These are phyloP conservation scores for Calonectria pauciramosa DNA, from an alignment of 2,329 filamentous ascomycete genomes.

Conservation along the genomic window DNA sequence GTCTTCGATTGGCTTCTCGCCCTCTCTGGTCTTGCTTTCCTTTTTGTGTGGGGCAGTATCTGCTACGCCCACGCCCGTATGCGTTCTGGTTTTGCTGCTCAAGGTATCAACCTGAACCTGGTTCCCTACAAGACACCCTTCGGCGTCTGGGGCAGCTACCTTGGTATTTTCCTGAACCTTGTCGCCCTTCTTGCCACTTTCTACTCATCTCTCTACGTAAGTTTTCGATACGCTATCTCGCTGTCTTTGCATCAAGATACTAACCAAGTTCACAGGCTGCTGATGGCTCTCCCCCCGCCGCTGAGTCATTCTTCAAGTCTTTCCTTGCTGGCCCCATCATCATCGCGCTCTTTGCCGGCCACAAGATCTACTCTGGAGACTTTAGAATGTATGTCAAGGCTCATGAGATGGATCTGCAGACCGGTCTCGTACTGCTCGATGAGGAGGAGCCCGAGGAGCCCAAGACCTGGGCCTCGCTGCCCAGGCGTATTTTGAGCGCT, in stretches of 20 bases:
- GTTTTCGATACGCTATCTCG: neutral
- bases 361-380: constrained; percentile 82
- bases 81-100: constrained; percentile 79
- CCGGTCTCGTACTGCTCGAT: constrained; percentile 82
- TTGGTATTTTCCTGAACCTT: constrained; percentile 82
- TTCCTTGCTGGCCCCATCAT: constrained; percentile 80
- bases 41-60: constrained; percentile 88
- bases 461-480: constrained; percentile 70
- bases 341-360: constrained; percentile 75
- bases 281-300: constrained; percentile 76
- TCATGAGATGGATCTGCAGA: constrained; percentile 87
- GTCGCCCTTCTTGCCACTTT: constrained; percentile 88
- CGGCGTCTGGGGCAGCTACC: constrained; percentile 84
- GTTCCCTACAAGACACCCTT: constrained; percentile 86
- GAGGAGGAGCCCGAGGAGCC: constrained; percentile 84
- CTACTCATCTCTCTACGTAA: constrained; percentile 69
- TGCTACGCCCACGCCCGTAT: constrained; percentile 93
- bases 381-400: constrained; percentile 68
- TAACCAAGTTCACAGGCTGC: constrained; percentile 22
- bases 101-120: constrained; percentile 78
- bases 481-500: constrained; percentile 38
- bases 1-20: constrained; percentile 87
- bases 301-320: constrained; percentile 78
- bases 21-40: constrained; percentile 79
- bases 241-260: neutral